These are phyloP conservation scores for Suillus ampliporus DNA, from an alignment of 768 basidiomycete species.

Conservation along the genomic window DNA sequence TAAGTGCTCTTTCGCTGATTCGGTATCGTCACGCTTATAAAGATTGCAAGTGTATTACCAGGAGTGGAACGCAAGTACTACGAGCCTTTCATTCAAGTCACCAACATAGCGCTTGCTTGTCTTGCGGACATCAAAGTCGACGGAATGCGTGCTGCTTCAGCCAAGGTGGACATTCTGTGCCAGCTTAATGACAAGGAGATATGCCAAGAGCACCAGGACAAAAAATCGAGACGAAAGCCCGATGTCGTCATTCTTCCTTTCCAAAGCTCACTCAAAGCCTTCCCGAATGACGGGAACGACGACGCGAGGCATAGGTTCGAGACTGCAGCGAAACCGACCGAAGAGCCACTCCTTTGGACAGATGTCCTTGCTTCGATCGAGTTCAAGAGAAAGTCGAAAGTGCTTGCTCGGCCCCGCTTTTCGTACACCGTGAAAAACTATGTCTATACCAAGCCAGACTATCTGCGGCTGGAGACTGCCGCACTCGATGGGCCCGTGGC, in stretches of 20 bases:
- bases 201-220: not conserved
- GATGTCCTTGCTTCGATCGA: not conserved
- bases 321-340: not conserved
- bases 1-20: too few relatives aligned
- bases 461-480: not conserved
- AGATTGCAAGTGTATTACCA: not conserved
- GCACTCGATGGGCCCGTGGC: not conserved
- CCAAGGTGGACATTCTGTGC: not conserved
- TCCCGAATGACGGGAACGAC: not conserved
- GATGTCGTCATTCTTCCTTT: slow-evolving; percentile 7
- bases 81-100: not conserved
- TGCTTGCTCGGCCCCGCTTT: too few relatives aligned
- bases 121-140: slow-evolving; percentile 3
- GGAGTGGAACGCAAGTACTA: not conserved
- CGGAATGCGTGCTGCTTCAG: not conserved
- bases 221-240: slow-evolving; percentile 1
- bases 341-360: not conserved
- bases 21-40: not conserved
- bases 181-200: not conserved
- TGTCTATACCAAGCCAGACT: not conserved
- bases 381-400: not conserved
- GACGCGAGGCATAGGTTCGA: not conserved
- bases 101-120: slow-evolving; percentile 5
- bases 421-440: too few relatives aligned
- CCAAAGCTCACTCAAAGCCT: not conserved